Evolutionary conservation across 1,284 basidiomycete genomes (phyloP).

Genomic region (Apiotrichum porosum): DNA sequence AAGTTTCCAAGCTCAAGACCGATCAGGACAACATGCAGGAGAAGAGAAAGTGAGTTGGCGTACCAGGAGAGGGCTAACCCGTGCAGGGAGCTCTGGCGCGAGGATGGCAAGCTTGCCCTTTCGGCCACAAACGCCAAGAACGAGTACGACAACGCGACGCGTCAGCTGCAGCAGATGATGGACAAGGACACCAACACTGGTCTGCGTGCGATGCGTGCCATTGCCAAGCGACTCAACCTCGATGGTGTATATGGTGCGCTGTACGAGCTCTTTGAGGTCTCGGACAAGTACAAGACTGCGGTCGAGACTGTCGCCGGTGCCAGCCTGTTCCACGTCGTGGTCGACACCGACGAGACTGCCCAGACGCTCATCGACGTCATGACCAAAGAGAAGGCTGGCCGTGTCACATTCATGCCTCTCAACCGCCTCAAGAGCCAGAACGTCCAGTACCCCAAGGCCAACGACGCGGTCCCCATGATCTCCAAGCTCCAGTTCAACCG

Average conservation of each 20-base stretch:
- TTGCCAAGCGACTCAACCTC: conserved; percentile 67
- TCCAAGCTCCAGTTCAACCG: conserved; percentile 77
- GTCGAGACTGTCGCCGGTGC: conserved; percentile 85
- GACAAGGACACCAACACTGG: conserved; percentile 93
- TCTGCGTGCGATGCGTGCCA: conserved; percentile 74
- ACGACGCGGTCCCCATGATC: conserved; percentile 83
- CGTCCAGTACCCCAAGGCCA: conserved; percentile 63
- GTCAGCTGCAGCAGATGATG: conserved; percentile 83
- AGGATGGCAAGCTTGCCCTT: conserved; percentile 81
- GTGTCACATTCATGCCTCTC: conserved; percentile 97
- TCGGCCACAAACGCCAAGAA: conserved; percentile 69
- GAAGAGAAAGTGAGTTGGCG: conserved; percentile 61
- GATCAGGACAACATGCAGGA: conserved; percentile 69
- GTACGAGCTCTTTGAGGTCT: conserved; percentile 87
- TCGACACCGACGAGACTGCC: conserved; percentile 91
- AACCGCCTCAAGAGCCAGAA: conserved; percentile 84
- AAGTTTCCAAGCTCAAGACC: conserved; percentile 62
- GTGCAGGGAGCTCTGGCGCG: conserved; percentile 76
- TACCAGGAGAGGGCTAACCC: background rate
- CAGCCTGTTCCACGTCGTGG: conserved; percentile 94
- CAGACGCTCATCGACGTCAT: conserved; percentile 82
- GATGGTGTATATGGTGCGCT: conserved; percentile 83
- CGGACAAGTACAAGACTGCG: conserved; percentile 88
- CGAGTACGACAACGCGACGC: conserved; percentile 74
- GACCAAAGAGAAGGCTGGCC: conserved; percentile 84